Base-by-base conservation (phyloP, 139 green algal genomes). In the Chlamydomonas incerta region DNA sequence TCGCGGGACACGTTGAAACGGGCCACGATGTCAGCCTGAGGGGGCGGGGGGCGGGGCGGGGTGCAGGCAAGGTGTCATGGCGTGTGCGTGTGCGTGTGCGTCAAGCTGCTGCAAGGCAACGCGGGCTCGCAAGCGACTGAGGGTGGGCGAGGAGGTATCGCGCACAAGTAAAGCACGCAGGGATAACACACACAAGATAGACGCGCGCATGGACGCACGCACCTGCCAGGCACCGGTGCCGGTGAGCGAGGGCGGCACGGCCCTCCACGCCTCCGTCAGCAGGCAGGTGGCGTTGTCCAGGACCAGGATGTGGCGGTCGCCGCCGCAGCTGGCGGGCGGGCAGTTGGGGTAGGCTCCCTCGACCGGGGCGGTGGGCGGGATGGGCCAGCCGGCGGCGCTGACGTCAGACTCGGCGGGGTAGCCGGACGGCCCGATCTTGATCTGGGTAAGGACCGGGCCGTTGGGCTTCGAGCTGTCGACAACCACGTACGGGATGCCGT, bases 261-360 rank as follows among this genome's bases (percentile, higher is more conserved):
- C 80, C 10, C 79, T 65, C 72, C 62, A 87, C 0, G 72, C 77
- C 74, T 91, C 88, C 67, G 85, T 88, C 76, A 91, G 83, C 72
- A 69, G 68, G 65, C 88, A 91, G 3, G 88, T 87, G 63, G 50
- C 52, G 72, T 91, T 87, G 63, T 87, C 88, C 13, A 91, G 29
- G 1, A 79, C 73, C 31, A 91, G 83, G 37, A 91, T 79, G 72
- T 91, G 88, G 17, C 79, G 66, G 84, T 91, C 88, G 3, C 83
- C 85, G 46, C 29, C n/a, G 71, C 86, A 90, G 50, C 20, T 52
- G 28, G 47, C 31, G 29, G 67, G 29, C 6, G 86, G 72, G 80
- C 86, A 90, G 79, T 65, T 72, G 28, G 41, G 35, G 60, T 83
- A 90, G 28, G 80, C 65, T 15, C 86, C 86, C 72, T 90, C 86